phyloP scores from a whole-genome alignment of 1,139 yeast species.

The Nakaseomyces bracarensis region DNA sequence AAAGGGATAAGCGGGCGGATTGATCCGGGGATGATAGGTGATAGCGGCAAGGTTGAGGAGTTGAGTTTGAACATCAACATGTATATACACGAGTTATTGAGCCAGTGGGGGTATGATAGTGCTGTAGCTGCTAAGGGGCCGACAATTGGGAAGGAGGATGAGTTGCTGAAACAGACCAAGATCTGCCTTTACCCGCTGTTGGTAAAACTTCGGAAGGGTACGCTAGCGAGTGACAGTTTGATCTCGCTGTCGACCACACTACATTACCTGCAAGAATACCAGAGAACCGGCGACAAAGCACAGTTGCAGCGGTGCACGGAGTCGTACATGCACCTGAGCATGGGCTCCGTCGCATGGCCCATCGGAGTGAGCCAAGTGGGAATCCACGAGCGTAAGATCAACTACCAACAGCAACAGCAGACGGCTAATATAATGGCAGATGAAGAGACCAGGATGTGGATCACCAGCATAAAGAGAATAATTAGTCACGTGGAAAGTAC shows the following conservation, averaged over 20 bases:
- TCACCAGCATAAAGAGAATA: slow-evolving; percentile 62
- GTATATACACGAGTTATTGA: slow-evolving; percentile 41
- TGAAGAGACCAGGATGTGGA: slow-evolving; percentile 70
- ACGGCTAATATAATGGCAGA: slow-evolving; percentile 72
- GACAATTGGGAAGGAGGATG: slow-evolving; percentile 15
- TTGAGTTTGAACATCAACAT: slow-evolving; percentile 41
- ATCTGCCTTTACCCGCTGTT: slow-evolving; percentile 52
- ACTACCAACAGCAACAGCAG: not conserved
- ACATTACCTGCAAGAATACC: slow-evolving; percentile 45
- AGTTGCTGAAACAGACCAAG: slow-evolving; percentile 45
- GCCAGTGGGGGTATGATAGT: slow-evolving; percentile 35
- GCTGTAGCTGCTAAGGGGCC: slow-evolving; percentile 18
- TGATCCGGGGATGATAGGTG: slow-evolving; percentile 20
- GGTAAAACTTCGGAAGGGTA: slow-evolving; percentile 45
- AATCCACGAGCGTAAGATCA: slow-evolving; percentile 51
- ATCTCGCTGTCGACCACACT: slow-evolving; percentile 54
- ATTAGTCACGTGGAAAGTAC: slow-evolving; percentile 36
- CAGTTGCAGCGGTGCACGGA: slow-evolving; percentile 43
- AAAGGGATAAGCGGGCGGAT: not conserved
- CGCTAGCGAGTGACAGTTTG: slow-evolving; percentile 40
- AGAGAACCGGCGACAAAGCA: slow-evolving; percentile 36
- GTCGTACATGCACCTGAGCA: slow-evolving; percentile 64
- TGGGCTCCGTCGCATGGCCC: slow-evolving; percentile 92
- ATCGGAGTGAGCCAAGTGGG: slow-evolving; percentile 77
- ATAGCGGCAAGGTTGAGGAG: slow-evolving; percentile 6